Conservation (phyloP, 164 flowering plant genomes). For the Protea cynaroides region DNA sequence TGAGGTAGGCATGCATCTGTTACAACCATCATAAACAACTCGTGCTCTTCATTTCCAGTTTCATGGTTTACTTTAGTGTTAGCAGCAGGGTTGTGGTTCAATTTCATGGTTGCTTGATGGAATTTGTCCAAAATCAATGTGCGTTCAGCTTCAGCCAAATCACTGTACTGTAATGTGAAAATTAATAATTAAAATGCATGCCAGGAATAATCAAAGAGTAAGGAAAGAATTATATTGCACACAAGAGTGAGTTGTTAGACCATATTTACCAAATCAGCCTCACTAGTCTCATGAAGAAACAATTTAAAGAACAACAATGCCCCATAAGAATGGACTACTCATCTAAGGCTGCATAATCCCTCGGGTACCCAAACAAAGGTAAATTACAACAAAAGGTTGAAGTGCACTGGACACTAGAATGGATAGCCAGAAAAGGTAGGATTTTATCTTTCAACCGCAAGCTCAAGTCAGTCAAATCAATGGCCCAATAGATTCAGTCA, state of each 20-base stretch:
- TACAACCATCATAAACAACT: constrained; percentile 63
- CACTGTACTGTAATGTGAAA: constrained; percentile 62
- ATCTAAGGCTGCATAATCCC: background rate
- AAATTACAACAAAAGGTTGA: background rate
- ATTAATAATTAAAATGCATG: background rate
- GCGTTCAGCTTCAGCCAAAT: constrained; percentile 69
- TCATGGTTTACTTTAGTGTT: constrained; percentile 32
- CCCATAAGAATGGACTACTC: background rate
- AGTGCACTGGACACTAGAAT: background rate
- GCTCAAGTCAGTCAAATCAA: too few species aligned
- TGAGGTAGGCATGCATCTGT: constrained; percentile 93
- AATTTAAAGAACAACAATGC: background rate
- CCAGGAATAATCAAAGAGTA: background rate
- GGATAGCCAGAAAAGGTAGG: background rate
- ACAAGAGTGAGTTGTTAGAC: background rate
- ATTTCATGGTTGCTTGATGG: constrained; percentile 43
- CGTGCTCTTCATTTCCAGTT: constrained; percentile 33
- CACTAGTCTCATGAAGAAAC: background rate
- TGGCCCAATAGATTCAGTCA: too few species aligned
- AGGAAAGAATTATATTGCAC: background rate
- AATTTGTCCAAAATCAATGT: constrained; percentile 44
- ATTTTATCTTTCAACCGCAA: too few species aligned
- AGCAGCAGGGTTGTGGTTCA: constrained; percentile 39
- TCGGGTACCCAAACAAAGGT: background rate
- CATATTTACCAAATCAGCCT: background rate